Evolutionary conservation across 176 grass and related monocot genomes (phyloP).

Genomic region (Saccharum officinarum): DNA sequence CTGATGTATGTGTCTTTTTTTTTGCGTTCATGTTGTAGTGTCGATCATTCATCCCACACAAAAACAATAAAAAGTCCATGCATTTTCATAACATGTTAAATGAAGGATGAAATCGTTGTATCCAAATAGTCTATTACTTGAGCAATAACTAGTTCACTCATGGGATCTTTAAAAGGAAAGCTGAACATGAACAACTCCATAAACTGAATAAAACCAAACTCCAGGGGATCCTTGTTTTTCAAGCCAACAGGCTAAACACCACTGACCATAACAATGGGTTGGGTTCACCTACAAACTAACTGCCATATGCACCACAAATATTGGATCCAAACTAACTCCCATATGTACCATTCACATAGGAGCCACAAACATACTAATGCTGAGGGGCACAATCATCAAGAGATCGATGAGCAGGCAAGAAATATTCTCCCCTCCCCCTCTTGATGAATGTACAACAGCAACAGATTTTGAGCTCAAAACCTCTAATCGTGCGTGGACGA

Average conservation of each 20-base stretch:
- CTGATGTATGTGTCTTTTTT: background rate
- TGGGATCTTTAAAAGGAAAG: slow-evolving; percentile 6
- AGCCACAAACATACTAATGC: slow-evolving; percentile 35
- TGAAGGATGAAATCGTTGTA: background rate
- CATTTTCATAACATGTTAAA: background rate
- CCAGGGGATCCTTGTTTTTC: slow-evolving; percentile 14
- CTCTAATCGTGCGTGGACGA: slow-evolving; percentile 22
- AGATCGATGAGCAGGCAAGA: slow-evolving; percentile 33
- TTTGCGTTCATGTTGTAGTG: background rate
- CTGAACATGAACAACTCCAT: slow-evolving; percentile 10
- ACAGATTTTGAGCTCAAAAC: slow-evolving; percentile 38
- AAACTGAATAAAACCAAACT: background rate
- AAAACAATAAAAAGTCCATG: background rate
- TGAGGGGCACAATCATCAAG: slow-evolving; percentile 17
- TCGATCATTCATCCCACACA: background rate
- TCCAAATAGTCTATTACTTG: background rate
- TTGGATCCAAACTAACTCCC: slow-evolving; percentile 20
- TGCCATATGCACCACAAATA: slow-evolving; percentile 28
- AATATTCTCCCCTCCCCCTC: slow-evolving; percentile 19
- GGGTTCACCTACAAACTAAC: slow-evolving; percentile 28
- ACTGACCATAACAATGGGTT: slow-evolving; percentile 18
- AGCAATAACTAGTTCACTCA: slow-evolving; percentile 5
- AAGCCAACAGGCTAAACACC: background rate
- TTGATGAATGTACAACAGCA: slow-evolving; percentile 35
- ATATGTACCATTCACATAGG: slow-evolving; percentile 15